Base-by-base conservation (phyloP, 306 rosid species). In the Potentilla sterilis region DNA sequence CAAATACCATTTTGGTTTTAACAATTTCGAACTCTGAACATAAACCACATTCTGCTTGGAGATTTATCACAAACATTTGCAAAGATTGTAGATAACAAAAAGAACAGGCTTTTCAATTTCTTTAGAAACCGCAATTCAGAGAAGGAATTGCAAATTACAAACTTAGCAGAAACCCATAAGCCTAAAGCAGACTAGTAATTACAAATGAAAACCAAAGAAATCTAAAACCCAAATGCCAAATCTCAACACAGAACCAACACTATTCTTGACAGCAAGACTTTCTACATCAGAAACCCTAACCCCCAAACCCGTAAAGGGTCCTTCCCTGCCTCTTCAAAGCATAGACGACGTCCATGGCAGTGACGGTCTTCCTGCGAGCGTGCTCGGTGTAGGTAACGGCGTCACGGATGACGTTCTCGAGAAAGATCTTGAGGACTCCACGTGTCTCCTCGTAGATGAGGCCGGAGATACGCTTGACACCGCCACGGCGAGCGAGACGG, bases 221-320 rank as follows among this genome's bases (percentile, higher is more conserved):
- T 2, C 63, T 34, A 16, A 24, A 18, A 6, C 44, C 6, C 43
- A 10, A 6, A 28, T 54, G 9, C 22, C 12, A 52, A 49, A 49
- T 2, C 28, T 28, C 52, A 52, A 24, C 32, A 21, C 63, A 24
- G 42, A 19, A 11, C 14, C 19, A 9, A 37, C 16, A 9, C 66
- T 21, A 61, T 84, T 86, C 93, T 86, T 86, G 89, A 81, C 85
- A 81, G 90, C 90, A 89, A 89, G 93, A 86, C 93, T 86, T 88
- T 71, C 61, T 47, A 58, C 13, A 47, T 2, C 3, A 0, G 8
- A 19, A 73, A 52, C 62, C 82, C 84, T 88, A 90, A 77, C 96
- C 92, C 67, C 96, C 96, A 61, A 89, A 89, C 9, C 94, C 94
- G 5, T 87, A 88, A n/a, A 89, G 85, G 14, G 93, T 89, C 80